These are phyloP conservation scores for Musa balbisiana DNA, from an alignment of 202 grass and related monocot species.

Conservation along the genomic window DNA sequence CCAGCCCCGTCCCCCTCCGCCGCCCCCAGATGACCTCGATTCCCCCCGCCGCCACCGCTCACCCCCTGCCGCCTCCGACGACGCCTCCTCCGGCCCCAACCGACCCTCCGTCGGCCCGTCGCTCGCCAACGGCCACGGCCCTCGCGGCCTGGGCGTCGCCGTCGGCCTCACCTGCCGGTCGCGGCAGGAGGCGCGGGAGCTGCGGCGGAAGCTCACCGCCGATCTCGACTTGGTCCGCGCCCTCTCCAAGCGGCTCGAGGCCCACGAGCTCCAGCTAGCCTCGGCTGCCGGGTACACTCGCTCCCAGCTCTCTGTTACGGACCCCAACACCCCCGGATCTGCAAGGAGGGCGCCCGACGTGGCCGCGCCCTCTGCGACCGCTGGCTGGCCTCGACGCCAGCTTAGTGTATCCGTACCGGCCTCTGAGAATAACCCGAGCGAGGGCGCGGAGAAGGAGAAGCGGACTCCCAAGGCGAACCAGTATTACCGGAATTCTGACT, in stretches of 20 bases:
- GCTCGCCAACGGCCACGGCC: neutral
- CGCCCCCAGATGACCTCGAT: neutral
- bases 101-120: neutral
- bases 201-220: conserved; percentile 48
- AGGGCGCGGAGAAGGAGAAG: conserved; percentile 14
- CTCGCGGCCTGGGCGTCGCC: neutral
- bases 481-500: conserved; percentile 8
- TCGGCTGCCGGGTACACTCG: conserved; percentile 15
- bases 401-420: conserved; percentile 30
- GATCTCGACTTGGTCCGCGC: conserved; percentile 54
- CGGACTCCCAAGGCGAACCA: conserved; percentile 13
- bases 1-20: conserved; percentile 29
- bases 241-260: conserved; percentile 37
- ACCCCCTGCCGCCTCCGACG: neutral
- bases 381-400: conserved; percentile 40
- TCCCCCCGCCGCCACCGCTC: neutral
- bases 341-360: neutral
- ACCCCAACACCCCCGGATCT: neutral
- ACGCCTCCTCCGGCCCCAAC: neutral
- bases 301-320: conserved; percentile 17
- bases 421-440: neutral
- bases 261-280: conserved; percentile 24
- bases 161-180: conserved; percentile 3
- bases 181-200: conserved; percentile 27
- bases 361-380: neutral